Percentiles rank a stretch among this genome's conserved stretches.
Evolutionary conservation across 2,329 filamentous ascomycete genomes (phyloP).

Genomic region (Arachnomyces sp.): DNA sequence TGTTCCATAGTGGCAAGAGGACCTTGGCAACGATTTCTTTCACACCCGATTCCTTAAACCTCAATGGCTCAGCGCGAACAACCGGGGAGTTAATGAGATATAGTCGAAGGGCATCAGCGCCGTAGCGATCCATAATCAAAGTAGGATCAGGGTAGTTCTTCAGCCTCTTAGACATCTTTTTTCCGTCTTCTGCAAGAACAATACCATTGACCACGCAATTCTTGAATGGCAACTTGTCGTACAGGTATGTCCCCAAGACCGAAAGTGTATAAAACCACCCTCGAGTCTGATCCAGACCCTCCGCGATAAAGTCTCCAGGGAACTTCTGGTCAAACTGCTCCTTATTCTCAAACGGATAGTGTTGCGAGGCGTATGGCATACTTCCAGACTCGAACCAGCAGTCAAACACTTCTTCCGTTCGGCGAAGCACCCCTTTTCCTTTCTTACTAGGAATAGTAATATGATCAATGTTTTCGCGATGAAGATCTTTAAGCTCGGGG

Average conservation of each 20-base stretch:
- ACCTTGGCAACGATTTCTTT: conserved; percentile 94
- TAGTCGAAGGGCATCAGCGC: conserved; percentile 85
- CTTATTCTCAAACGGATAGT: conserved; percentile 87
- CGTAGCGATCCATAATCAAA: conserved; percentile 77
- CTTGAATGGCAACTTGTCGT: conserved; percentile 77
- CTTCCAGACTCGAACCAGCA: conserved; percentile 96
- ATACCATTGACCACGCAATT: conserved; percentile 97
- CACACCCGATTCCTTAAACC: conserved; percentile 86
- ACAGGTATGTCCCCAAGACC: conserved; percentile 81
- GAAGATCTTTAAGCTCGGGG: conserved; percentile 72
- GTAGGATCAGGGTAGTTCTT: conserved; percentile 92
- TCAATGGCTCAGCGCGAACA: conserved; percentile 79
- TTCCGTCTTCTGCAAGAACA: conserved; percentile 86
- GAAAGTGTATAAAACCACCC: conserved; percentile 96
- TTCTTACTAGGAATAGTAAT: conserved; percentile 89
- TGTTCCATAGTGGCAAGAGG: conserved; percentile 87
- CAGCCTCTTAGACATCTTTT: conserved; percentile 96
- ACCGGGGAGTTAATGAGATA: conserved; percentile 97
- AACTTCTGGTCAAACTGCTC: conserved; percentile 74
- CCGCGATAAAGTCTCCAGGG: conserved; percentile 89
- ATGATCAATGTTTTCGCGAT: conserved; percentile 85
- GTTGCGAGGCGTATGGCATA: conserved; percentile 87
- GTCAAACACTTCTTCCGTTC: conserved; percentile 85
- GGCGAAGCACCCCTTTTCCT: conserved; percentile 74
- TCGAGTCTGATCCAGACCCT: conserved; percentile 86